phyloP scores from a whole-genome alignment of 495 filamentous ascomycete species.

The Opeltia flavorubescens region DNA sequence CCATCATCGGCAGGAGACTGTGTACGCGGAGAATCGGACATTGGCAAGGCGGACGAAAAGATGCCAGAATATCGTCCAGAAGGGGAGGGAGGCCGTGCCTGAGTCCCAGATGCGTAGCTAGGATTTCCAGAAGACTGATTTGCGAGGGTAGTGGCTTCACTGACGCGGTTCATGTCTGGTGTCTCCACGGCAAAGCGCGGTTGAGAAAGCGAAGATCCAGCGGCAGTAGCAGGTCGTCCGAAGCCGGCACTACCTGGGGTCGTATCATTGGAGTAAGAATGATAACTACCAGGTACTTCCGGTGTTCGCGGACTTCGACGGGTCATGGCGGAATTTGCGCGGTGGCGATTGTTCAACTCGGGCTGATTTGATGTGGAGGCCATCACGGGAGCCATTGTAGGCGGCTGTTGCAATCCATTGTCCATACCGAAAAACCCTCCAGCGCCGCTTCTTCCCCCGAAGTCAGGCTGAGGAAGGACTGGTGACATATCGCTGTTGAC shows the following conservation, averaged over 20 bases:
- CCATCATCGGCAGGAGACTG: conserved; percentile 18
- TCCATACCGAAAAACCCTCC: conserved; percentile 15
- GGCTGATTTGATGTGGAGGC: background rate
- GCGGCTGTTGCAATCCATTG: conserved; percentile 1
- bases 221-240: conserved; percentile 9
- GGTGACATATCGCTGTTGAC: conserved; percentile 52
- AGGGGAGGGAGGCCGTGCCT: conserved; percentile 10
- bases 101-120: conserved; percentile 8
- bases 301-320: conserved; percentile 22
- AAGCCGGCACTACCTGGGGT: conserved; percentile 12
- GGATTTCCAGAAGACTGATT: conserved; percentile 2
- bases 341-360: conserved; percentile 10
- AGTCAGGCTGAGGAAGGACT: conserved; percentile 22
- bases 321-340: conserved; percentile 29
- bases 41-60: conserved; percentile 77
- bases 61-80: conserved; percentile 39
- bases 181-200: conserved; percentile 12
- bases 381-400: background rate
- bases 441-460: conserved; percentile 11
- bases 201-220: conserved; percentile 10
- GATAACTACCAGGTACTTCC: conserved; percentile 17
- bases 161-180: conserved; percentile 8
- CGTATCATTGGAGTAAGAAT: conserved; percentile 15
- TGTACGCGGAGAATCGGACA: conserved; percentile 45
- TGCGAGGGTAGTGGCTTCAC: conserved; percentile 11